Conservation (phyloP, 2,329 filamentous ascomycete species). For the Fusarium abutilonis region DNA sequence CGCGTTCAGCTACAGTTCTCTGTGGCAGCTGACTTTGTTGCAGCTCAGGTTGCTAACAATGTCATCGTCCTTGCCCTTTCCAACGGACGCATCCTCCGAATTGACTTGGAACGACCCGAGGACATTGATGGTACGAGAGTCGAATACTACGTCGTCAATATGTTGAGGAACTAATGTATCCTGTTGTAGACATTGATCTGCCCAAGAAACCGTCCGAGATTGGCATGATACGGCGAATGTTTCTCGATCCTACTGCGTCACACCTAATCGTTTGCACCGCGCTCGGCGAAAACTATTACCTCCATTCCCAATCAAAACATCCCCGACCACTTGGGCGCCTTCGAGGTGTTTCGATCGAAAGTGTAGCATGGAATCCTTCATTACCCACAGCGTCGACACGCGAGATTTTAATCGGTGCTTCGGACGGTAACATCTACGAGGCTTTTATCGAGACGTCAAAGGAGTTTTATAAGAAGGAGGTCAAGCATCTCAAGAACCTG, state of each 20-base stretch:
- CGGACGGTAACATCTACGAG: conserved; percentile 96
- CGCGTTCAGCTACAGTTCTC: conserved; percentile 93
- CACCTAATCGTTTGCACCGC: conserved; percentile 93
- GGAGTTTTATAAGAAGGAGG: conserved; percentile 95
- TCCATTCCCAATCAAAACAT: conserved; percentile 92
- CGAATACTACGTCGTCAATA: neutral
- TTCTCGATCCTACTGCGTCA: conserved; percentile 95
- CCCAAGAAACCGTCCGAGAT: conserved; percentile 92
- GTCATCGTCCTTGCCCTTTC: conserved; percentile 92
- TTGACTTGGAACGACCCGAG: conserved; percentile 90
- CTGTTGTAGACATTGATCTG: conserved; percentile 83
- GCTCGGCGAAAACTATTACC: conserved; percentile 95
- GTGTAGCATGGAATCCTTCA: conserved; percentile 93
- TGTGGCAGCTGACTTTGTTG: conserved; percentile 93
- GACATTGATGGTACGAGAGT: conserved; percentile 82
- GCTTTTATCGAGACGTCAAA: conserved; percentile 92
- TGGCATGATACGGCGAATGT: conserved; percentile 93
- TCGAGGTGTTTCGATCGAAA: conserved; percentile 87
- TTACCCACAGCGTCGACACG: conserved; percentile 92
- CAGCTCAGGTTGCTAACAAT: conserved; percentile 96
- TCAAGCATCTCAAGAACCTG: conserved; percentile 87
- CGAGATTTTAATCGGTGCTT: conserved; percentile 89
- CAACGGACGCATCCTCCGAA: conserved; percentile 90
- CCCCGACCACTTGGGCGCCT: conserved; percentile 83
- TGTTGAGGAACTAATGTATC: conserved; percentile 20